Conservation (phyloP, 345 rosid genomes). For the Noccaea caerulescens region DNA sequence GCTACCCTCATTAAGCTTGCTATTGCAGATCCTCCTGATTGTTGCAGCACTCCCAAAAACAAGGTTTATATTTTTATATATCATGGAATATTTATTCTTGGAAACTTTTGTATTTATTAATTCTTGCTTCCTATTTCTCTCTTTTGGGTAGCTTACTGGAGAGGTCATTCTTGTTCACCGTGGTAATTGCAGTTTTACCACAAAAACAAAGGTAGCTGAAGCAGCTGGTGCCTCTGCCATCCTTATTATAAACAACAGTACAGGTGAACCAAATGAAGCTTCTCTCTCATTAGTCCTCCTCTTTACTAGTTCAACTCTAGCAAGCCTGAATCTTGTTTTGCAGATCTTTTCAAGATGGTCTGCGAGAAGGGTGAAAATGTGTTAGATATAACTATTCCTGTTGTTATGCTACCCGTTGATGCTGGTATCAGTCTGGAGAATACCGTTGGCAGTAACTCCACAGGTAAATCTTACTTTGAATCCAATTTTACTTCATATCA, state of each 20-base stretch:
- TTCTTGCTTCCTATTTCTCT: conserved; percentile 13
- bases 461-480: conserved; percentile 47
- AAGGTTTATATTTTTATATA: conserved; percentile 52
- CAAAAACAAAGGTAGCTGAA: conserved; percentile 73
- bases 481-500: not conserved
- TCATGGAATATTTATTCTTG: not conserved
- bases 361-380: conserved; percentile 76
- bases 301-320: conserved; percentile 10
- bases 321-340: conserved; percentile 38
- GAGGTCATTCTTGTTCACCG: conserved; percentile 77
- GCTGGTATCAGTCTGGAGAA: conserved; percentile 70
- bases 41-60: conserved; percentile 59
- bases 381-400: conserved; percentile 69
- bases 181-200: conserved; percentile 85
- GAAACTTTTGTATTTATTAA: conserved; percentile 17
- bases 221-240: conserved; percentile 77
- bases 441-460: conserved; percentile 40
- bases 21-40: conserved; percentile 82
- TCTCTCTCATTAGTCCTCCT: not conserved
- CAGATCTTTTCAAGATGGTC: conserved; percentile 98
- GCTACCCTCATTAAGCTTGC: conserved; percentile 62
- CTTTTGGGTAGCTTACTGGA: conserved; percentile 57
- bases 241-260: conserved; percentile 70
- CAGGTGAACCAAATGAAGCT: conserved; percentile 51
- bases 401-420: conserved; percentile 96